Evolutionary conservation across 805 yeast genomes (phyloP).

Genomic region (Diddensiella transvaalensis): DNA sequence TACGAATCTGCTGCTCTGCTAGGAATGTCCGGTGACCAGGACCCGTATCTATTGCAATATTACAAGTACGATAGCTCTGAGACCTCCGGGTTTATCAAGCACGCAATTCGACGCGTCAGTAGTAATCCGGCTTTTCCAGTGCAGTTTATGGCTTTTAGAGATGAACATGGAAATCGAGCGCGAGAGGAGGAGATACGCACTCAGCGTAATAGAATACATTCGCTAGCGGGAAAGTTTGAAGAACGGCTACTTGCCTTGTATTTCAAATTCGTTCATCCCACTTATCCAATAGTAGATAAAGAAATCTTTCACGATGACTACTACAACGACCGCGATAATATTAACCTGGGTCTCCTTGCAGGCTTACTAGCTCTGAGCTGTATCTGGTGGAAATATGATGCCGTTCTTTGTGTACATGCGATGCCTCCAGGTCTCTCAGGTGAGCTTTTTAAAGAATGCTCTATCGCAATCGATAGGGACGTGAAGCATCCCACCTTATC

Average conservation of each 20-base stretch:
- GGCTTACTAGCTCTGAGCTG: slow-evolving; percentile 34
- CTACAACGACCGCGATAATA: slow-evolving; percentile 25
- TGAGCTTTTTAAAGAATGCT: slow-evolving; percentile 29
- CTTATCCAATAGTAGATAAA: slow-evolving; percentile 35
- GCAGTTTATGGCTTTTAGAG: slow-evolving; percentile 24
- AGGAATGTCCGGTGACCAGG: slow-evolving; percentile 33
- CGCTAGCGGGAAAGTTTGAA: slow-evolving; percentile 20
- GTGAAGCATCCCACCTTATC: slow-evolving; percentile 30
- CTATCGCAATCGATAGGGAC: slow-evolving; percentile 30
- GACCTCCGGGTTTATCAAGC: slow-evolving; percentile 28
- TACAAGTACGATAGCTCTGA: slow-evolving; percentile 24
- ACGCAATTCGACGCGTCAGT: slow-evolving; percentile 27
- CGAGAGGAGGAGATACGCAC: slow-evolving; percentile 3
- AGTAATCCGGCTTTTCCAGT: slow-evolving; percentile 25
- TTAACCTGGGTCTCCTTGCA: slow-evolving; percentile 32
- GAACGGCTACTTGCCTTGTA: slow-evolving; percentile 33
- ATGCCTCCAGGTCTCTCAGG: slow-evolving; percentile 29
- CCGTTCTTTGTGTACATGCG: slow-evolving; percentile 29
- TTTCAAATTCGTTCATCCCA: slow-evolving; percentile 34
- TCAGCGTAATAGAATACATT: slow-evolving; percentile 18
- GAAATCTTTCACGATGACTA: slow-evolving; percentile 30
- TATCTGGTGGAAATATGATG: slow-evolving; percentile 36
- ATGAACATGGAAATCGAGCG: slow-evolving; percentile 14
- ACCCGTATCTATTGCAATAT: slow-evolving; percentile 30
- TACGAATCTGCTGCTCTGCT: slow-evolving; percentile 27